Evolutionary conservation across 2,329 filamentous ascomycete genomes (phyloP), one percentile per base, ranked within the genome.

Genomic region (Alternaria sp.): DNA sequence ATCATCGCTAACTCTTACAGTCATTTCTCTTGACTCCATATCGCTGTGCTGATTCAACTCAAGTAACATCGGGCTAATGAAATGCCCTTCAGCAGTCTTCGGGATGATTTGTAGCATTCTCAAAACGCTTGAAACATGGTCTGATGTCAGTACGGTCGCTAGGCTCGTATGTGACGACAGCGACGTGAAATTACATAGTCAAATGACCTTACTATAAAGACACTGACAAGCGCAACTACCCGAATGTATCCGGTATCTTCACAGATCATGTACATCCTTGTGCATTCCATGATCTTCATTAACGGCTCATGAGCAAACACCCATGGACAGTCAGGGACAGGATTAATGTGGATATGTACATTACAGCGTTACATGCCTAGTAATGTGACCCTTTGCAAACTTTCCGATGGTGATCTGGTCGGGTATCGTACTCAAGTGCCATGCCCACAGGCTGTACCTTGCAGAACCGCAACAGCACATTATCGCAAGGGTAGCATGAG

Each of bases 401-500:
- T 40, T 40, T 40, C n/a, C 9, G n/a, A 40, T 40, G n/a, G 36
- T 40, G n/a, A 40, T 40, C 36, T 40, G n/a, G 36, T 40, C n/a
- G n/a, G n/a, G 36, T 40, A 17, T 40, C n/a, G 15, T 4, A 40
- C 36, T 40, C n/a, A 40, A 40, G 36, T 40, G n/a, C 19, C 28
- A 17, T 12, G 40, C 28, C 54, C 15, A 45, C 44, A 47, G 43
- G 40, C 44, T 25, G 54, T 21, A 44, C 54, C 44, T 46, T 61
- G 19, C 54, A 61, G 12, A 62, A 63, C 12, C 62, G 58, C 21
- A 59, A n/a, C 9, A 23, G 25, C 5, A 65, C 64, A 40, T 0
- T 71, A 63, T 40, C 11, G 61, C 5, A 19, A 26, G 1, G 71
- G 74, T 57, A 67, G 60, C 19, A 17, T 67, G 26, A 62, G 63